Percentiles rank a stretch among this genome's conserved stretches.
Conservation (phyloP, 768 basidiomycete genomes). For the Russula dissimulans region DNA sequence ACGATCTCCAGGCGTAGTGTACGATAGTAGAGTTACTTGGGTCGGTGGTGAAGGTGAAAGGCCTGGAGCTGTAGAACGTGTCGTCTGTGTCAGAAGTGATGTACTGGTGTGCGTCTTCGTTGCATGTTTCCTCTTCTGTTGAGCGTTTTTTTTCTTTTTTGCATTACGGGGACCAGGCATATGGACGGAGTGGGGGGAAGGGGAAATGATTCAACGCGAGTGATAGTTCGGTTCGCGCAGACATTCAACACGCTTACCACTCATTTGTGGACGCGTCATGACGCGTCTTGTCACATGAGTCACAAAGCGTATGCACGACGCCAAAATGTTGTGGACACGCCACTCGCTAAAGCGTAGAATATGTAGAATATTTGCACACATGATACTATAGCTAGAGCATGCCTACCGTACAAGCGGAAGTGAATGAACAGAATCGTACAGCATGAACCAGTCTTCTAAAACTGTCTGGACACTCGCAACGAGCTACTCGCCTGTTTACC, state of each 20-base stretch:
- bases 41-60: background rate
- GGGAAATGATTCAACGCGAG: background rate
- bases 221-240: background rate
- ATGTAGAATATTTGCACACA: too few relatives aligned
- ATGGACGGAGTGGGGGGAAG: background rate
- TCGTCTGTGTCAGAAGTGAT: background rate
- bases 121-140: conserved; percentile 30
- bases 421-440: too few relatives aligned
- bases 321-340: too few relatives aligned
- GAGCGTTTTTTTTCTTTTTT: conserved; percentile 35
- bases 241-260: too few relatives aligned
- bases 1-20: background rate
- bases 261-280: background rate
- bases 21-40: too few relatives aligned
- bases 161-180: conserved; percentile 60
- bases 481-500: too few relatives aligned
- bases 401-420: too few relatives aligned
- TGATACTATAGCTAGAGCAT: too few relatives aligned
- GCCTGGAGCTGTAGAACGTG: background rate
- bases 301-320: background rate
- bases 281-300: conserved; percentile 6
- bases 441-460: too few relatives aligned
- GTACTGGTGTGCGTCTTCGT: background rate
- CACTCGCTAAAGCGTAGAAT: too few relatives aligned
- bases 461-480: too few relatives aligned